Evolutionary conservation across 306 rosid genomes (phyloP).

Genomic region (Calophaca sinica): DNA sequence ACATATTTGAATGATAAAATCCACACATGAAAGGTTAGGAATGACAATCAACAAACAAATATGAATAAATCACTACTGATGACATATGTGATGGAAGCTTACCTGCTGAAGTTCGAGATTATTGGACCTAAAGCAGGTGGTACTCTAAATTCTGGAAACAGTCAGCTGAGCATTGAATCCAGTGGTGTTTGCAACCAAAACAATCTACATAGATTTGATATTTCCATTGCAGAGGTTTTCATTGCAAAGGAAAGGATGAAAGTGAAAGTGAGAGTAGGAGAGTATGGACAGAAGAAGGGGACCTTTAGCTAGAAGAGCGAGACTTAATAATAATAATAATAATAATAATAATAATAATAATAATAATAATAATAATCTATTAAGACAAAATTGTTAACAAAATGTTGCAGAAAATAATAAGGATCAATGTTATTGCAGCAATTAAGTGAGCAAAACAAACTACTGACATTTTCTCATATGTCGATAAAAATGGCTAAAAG

Average conservation of each 20-base stretch:
- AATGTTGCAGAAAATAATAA: background rate
- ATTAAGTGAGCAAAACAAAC: conserved; percentile 2
- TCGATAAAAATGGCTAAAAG: background rate
- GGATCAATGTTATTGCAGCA: background rate
- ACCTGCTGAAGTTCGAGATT: background rate
- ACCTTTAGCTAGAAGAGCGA: background rate
- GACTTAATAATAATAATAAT: background rate
- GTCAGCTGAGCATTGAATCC: background rate
- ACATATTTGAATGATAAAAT: background rate
- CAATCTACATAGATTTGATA: background rate
- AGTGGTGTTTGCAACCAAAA: background rate
- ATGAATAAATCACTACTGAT: background rate
- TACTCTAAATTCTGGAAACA: background rate
- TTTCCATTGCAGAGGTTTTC: background rate
- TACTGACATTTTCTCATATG: background rate
- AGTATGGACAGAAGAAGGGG: background rate
- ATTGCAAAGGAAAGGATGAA: background rate
- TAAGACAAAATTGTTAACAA: background rate
- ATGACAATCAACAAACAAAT: background rate
- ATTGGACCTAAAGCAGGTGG: background rate
- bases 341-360: too few relatives aligned
- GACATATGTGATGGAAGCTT: background rate
- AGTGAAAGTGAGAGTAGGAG: background rate
- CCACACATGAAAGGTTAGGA: background rate
- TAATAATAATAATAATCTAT: background rate